phyloP scores from a whole-genome alignment of 129 eudicot genomes.

The Silybum marianum region DNA sequence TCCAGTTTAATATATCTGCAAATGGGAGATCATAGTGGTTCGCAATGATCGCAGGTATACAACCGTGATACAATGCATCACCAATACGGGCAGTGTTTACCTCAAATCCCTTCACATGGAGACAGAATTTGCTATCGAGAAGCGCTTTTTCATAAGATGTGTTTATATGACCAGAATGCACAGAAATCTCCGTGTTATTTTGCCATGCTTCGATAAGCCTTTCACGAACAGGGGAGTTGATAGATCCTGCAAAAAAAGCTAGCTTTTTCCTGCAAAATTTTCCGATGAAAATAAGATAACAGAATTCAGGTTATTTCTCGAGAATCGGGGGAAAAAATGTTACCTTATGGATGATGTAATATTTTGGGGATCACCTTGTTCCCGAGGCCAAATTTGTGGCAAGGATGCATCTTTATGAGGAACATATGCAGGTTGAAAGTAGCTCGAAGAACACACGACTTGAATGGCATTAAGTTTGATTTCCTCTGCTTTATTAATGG shows the following conservation, averaged over 20 bases:
- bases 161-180: constrained; percentile 53
- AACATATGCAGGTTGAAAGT: constrained; percentile 61
- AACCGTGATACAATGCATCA: constrained; percentile 77
- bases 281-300: neutral
- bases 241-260: constrained; percentile 86
- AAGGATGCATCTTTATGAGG: constrained; percentile 85
- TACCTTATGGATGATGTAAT: constrained; percentile 59
- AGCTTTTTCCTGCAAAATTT: constrained; percentile 56
- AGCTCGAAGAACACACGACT: constrained; percentile 90
- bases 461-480: constrained; percentile 80
- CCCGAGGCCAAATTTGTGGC: constrained; percentile 97
- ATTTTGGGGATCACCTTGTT: constrained; percentile 41
- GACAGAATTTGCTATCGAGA: constrained; percentile 70
- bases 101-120: constrained; percentile 90
- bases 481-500: constrained; percentile 63
- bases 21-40: constrained; percentile 89
- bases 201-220: constrained; percentile 60
- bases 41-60: constrained; percentile 87
- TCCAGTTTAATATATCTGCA: constrained; percentile 77
- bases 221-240: constrained; percentile 81
- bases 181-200: constrained; percentile 56
- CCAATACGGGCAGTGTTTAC: constrained; percentile 91
- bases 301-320: neutral
- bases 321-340: constrained; percentile 2
- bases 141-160: constrained; percentile 67